Base-by-base conservation (phyloP, 1,284 basidiomycete genomes). In the Porogramme epimiltina region DNA sequence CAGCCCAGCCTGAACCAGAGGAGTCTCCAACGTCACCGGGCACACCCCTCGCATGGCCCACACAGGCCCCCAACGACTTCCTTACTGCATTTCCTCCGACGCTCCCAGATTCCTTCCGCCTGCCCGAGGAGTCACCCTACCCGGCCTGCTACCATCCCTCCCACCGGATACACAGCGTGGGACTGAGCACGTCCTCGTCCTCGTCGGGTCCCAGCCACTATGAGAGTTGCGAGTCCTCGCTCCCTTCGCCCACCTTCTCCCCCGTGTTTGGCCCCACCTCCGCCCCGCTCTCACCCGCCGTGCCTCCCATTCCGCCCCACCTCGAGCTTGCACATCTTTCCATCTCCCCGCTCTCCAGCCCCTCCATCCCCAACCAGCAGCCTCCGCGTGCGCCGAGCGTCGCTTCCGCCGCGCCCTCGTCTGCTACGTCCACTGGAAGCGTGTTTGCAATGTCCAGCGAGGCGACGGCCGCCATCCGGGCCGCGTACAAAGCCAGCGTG, bases 11-110 rank as follows among this genome's bases (percentile, higher is more conserved):
- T 8, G 47, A 50, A 15, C 36, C 53, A 22, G 31, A 52, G 25
- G 40, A 49, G 3, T 39, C 44, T 1, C 43, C 47, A 11, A 43
- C 8, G 4, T 45, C 47, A n/a, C 42, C 58, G 15, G 51, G 43
- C 38, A 50, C 49, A 20, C 50, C 59, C 13, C 23, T 53, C 1
- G 45, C 65, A 45, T 51, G 67, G 23, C 72, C 71, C 22, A 70
- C 70, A 11, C 74, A 74, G 58, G 71, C 71, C 22, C 76, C 76
- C 2, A 75, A 78, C 45, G 78, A 82, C 56, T 84, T 76, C 63
- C 72, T 78, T 44, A 75, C 73, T 44, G 83, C 80, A 0, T 87
- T 87, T 58, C 84, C 85, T 11, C 77, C 86, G 36, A 75, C 85
- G 2, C 71, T 85, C 20, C 85, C 85, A 2, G 58, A 64, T 4